Evolutionary conservation across 306 rosid species (phyloP).

Genomic region (Rosa persica): DNA sequence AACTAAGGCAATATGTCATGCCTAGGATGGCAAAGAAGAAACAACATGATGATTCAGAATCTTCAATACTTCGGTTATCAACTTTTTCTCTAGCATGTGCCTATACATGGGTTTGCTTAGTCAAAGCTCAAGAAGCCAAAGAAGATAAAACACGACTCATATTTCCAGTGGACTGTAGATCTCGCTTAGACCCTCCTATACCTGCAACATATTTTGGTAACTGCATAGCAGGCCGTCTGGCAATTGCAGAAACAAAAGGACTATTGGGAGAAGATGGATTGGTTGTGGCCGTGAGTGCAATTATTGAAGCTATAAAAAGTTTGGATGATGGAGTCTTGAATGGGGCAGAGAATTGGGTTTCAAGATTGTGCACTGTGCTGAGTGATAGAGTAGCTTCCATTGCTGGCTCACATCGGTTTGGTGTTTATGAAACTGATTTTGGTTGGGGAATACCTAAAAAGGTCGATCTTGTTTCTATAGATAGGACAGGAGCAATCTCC

Average conservation of each 20-base stretch:
- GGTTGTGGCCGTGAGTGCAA: conserved; percentile 10
- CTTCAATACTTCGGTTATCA: conserved; percentile 7
- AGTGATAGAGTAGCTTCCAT: neutral
- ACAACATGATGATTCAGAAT: neutral
- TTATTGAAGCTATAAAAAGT: conserved; percentile 13
- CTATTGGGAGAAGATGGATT: conserved; percentile 14
- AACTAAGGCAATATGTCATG: neutral
- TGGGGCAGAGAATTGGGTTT: conserved; percentile 16
- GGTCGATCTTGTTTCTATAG: conserved; percentile 34
- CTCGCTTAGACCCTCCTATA: conserved; percentile 23
- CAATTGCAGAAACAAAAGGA: conserved; percentile 3
- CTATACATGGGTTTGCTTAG: conserved; percentile 20
- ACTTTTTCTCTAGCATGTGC: conserved; percentile 18
- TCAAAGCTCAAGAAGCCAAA: conserved; percentile 7
- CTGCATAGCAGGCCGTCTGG: conserved; percentile 1
- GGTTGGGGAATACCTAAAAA: conserved; percentile 51
- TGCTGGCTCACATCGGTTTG: conserved; percentile 39
- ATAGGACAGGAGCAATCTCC: conserved; percentile 9
- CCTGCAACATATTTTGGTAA: conserved; percentile 29
- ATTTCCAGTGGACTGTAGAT: conserved; percentile 11
- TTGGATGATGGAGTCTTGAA: conserved; percentile 16
- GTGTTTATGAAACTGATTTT: conserved; percentile 37
- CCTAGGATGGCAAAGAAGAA: neutral
- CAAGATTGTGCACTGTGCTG: neutral
- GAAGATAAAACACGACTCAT: neutral